Conservation (phyloP, 108 stramenopile species). For the Pelagomonas calceolata region DNA sequence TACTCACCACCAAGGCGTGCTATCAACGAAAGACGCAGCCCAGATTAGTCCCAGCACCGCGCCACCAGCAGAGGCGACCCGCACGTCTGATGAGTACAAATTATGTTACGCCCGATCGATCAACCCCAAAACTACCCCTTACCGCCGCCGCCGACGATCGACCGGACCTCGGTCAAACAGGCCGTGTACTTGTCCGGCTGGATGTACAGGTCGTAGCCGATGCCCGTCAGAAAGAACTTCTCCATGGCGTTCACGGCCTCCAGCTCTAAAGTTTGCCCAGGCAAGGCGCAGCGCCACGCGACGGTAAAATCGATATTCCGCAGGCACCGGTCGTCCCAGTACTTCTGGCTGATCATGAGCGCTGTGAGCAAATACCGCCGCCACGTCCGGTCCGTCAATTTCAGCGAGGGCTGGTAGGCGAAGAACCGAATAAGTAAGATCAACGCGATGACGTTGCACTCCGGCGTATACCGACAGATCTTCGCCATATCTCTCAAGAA, state of each 20-base stretch:
- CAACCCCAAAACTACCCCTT: too few relatives aligned
- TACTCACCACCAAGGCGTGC: too few relatives aligned
- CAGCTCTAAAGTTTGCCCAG: neutral
- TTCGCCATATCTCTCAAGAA: neutral
- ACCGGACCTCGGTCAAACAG: neutral
- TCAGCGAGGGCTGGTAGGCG: neutral
- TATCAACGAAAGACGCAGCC: too few relatives aligned
- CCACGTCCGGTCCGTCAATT: neutral
- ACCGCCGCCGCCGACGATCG: too few relatives aligned
- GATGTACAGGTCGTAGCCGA: slow-evolving; percentile 2
- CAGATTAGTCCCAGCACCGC: too few relatives aligned
- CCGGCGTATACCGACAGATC: neutral
- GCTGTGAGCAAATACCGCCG: neutral
- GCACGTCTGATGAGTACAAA: too few relatives aligned
- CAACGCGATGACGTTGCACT: neutral
- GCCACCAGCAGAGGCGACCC: too few relatives aligned
- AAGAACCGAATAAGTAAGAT: neutral
- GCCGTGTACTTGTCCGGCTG: neutral
- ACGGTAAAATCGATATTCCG: neutral
- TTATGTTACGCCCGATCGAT: too few relatives aligned
- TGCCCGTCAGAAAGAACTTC: neutral
- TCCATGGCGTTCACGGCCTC: neutral
- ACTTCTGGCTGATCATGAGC: neutral
- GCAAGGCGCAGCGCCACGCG: neutral
- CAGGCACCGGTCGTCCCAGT: neutral